Base-by-base conservation (phyloP, 306 rosid species). In the Amphicarpaea edgeworthii region DNA sequence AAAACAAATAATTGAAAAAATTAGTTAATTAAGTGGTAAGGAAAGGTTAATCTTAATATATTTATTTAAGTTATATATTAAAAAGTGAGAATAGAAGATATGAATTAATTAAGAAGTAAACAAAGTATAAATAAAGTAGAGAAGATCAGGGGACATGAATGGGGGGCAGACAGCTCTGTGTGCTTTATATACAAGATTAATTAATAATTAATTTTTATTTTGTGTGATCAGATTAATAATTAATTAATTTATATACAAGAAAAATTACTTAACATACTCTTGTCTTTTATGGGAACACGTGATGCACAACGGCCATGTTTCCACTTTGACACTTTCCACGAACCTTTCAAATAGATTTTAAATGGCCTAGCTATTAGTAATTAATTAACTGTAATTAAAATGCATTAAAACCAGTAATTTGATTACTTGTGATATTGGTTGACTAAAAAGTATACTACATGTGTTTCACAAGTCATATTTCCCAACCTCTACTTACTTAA, bases 311-410 rank as follows among this genome's bases (percentile, higher is more conserved):
- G 3, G 17, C 37, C 16, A 23, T 57, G 64, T 24, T 57, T 57
- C 62, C 62, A 55, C 62, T 23, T 55, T 55, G n/a, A n/a, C n/a
- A n/a, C n/a, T n/a, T n/a, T n/a, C 64, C 64, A 57, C 40, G 3
- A 57, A 11, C 38, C 30, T 57, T 20, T 1, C 3, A 24, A 57
- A 57, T n/a, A n/a, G n/a, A n/a, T n/a, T n/a, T n/a, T n/a, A n/a
- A n/a, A 30, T 16, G 55, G 11, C 23, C 11, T 5, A 16, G 7
- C 1, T 49, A 49, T 10, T 49, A 49, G n/a, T n/a, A n/a, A n/a
- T n/a, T n/a, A n/a, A n/a, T 16, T 16, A 17, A 1, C 0, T 7
- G 55, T 49, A 10, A 49, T 49, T 49, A 16, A n/a, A 49, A 49
- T 17, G 7, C 5, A n/a, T 49, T 8, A 16, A n/a, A 49, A 16